Percentiles rank a stretch among this genome's conserved stretches.
phyloP scores from a whole-genome alignment of 2,329 filamentous ascomycete species.

The Nigrograna mackinnonii region DNA sequence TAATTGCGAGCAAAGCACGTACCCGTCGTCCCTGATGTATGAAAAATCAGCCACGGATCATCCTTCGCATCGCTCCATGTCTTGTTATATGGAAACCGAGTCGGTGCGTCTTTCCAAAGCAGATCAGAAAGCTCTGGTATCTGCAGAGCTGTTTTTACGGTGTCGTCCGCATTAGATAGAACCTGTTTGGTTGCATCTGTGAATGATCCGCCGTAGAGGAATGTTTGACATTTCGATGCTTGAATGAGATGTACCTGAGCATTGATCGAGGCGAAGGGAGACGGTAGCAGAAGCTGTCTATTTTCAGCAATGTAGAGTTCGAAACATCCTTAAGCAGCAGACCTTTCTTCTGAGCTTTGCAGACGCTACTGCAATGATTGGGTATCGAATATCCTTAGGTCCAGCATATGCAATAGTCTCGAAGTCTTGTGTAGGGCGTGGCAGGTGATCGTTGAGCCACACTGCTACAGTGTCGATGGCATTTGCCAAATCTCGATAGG shows the following conservation, averaged over 20 bases:
- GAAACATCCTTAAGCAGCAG: not conserved
- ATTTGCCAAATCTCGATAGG: not conserved
- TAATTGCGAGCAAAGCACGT: not conserved
- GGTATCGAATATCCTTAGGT: conserved; percentile 15
- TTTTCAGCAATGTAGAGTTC: not conserved
- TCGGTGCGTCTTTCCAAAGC: not conserved
- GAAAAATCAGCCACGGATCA: conserved; percentile 26
- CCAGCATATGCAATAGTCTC: conserved; percentile 14
- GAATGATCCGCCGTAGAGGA: not conserved
- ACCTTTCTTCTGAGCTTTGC: conserved; percentile 13
- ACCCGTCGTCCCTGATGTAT: conserved; percentile 35
- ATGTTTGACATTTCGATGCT: not conserved
- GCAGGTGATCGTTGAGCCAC: not conserved
- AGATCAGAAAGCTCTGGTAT: not conserved
- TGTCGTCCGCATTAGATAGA: not conserved
- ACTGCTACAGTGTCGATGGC: not conserved
- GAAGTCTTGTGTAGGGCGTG: conserved; percentile 1
- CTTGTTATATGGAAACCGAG: conserved; percentile 6
- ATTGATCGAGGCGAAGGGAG: not conserved
- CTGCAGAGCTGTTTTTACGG: not conserved
- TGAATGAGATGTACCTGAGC: not conserved
- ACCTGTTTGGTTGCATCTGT: not conserved
- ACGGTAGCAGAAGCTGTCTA: not conserved
- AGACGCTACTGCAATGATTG: conserved; percentile 12
- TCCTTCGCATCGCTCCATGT: conserved; percentile 21